These are phyloP conservation scores for Talaromyces sp. DNA, from an alignment of 2,329 filamentous ascomycete species.

Conservation along the genomic window DNA sequence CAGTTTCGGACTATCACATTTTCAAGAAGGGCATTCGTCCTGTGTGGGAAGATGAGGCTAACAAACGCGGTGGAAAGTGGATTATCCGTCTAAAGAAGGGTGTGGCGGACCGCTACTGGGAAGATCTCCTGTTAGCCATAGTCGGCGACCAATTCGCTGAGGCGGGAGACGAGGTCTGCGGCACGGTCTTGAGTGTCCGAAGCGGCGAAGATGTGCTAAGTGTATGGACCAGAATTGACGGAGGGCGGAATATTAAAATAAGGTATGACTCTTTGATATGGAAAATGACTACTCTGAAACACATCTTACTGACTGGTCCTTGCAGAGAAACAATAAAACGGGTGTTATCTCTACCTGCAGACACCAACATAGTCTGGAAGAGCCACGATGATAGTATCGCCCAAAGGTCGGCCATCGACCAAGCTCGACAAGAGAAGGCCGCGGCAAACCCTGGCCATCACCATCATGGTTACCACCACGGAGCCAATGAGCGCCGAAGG, in stretches of 20 bases:
- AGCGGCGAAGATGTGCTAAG: conserved; percentile 96
- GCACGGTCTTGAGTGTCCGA: conserved; percentile 86
- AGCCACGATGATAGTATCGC: conserved; percentile 94
- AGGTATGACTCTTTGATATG: conserved; percentile 53
- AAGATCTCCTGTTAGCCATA: conserved; percentile 83
- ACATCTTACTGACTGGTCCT: conserved; percentile 22
- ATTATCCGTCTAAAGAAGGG: conserved; percentile 96
- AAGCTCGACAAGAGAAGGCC: conserved; percentile 80
- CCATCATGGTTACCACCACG: conserved; percentile 29
- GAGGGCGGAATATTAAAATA: conserved; percentile 91
- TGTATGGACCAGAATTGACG: conserved; percentile 94
- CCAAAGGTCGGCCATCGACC: conserved; percentile 83
- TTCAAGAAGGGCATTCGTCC: conserved; percentile 96
- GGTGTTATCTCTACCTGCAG: conserved; percentile 74
- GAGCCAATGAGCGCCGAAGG: conserved; percentile 39
- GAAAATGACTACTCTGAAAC: background rate
- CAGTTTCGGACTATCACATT: conserved; percentile 95
- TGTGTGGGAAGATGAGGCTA: conserved; percentile 98
- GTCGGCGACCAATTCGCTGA: conserved; percentile 93
- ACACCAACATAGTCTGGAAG: conserved; percentile 92
- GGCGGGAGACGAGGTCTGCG: conserved; percentile 88
- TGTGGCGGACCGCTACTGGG: conserved; percentile 93
- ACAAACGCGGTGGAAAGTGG: conserved; percentile 96
- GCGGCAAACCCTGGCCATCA: conserved; percentile 31
- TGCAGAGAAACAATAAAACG: conserved; percentile 87